Evolutionary conservation across 140 eudicot genomes (phyloP).

Genomic region (Oenanthe javanica): DNA sequence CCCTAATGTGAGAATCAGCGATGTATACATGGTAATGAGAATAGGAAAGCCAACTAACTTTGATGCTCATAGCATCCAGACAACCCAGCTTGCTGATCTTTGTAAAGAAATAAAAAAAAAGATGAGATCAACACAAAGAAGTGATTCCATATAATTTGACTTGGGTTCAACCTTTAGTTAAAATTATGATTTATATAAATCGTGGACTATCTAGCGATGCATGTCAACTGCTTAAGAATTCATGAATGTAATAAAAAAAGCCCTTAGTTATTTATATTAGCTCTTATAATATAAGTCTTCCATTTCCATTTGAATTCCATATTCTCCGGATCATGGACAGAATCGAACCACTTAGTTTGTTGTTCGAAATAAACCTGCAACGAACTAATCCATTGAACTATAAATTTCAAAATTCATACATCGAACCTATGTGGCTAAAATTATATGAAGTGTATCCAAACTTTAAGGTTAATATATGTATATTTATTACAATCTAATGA

Average conservation of each 20-base stretch:
- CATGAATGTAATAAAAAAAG: neutral
- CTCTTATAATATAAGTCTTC: constrained; percentile 56
- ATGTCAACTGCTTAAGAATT: neutral
- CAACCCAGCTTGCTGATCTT: too few relatives aligned
- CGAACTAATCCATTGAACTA: constrained; percentile 6
- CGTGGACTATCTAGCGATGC: neutral
- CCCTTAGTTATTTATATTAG: neutral
- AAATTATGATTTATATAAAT: too few relatives aligned
- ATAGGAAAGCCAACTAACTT: too few relatives aligned
- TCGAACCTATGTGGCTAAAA: neutral
- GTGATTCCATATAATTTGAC: too few relatives aligned
- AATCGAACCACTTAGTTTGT: constrained; percentile 64
- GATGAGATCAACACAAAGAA: too few relatives aligned
- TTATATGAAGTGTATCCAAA: neutral
- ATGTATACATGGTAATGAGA: too few relatives aligned
- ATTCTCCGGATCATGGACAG: constrained; percentile 70
- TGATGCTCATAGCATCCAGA: too few relatives aligned
- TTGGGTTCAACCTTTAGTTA: too few relatives aligned
- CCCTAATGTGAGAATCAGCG: too few relatives aligned
- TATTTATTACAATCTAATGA: neutral
- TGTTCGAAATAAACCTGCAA: constrained; percentile 69
- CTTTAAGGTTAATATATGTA: neutral
- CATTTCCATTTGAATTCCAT: constrained; percentile 42
- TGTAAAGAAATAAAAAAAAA: too few relatives aligned
- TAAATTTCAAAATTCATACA: neutral